Conservation (phyloP, 805 yeast genomes). For the Saturnispora sanitii region DNA sequence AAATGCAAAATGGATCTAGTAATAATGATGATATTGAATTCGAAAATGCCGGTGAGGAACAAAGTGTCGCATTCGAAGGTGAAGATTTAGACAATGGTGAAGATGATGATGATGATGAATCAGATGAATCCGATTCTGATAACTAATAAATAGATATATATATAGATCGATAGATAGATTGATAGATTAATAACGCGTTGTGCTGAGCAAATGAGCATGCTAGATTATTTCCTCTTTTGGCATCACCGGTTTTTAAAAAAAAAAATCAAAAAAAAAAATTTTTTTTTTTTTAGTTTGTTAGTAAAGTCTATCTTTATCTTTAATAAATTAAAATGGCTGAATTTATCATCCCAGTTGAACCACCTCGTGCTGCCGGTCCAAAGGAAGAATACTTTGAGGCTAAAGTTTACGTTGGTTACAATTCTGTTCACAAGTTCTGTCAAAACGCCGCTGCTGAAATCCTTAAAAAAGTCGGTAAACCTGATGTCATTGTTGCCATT, state of each 20-base stretch:
- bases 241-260: no score
- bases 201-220: slow-evolving; percentile 5
- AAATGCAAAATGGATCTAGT: no score
- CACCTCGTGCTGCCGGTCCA: background rate
- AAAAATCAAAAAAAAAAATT: slow-evolving; percentile 1
- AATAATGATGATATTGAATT: background rate
- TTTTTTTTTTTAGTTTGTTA: background rate
- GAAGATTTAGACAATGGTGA: slow-evolving; percentile 18
- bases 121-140: slow-evolving; percentile 17
- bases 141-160: background rate
- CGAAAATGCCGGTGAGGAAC: background rate
- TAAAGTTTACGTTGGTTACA: slow-evolving; percentile 61
- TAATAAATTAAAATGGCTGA: background rate
- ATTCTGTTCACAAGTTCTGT: slow-evolving; percentile 75
- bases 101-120: slow-evolving; percentile 16
- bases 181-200: background rate
- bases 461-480: slow-evolving; percentile 25
- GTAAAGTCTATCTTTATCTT: background rate
- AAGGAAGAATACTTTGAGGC: slow-evolving; percentile 26
- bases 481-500: slow-evolving; percentile 53
- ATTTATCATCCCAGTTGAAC: slow-evolving; percentile 1
- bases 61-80: no score
- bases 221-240: background rate
- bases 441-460: slow-evolving; percentile 35
- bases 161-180: no score